These are phyloP conservation scores for Psilocybe mexicana DNA, from an alignment of 1,284 basidiomycete species.

Conservation along the genomic window DNA sequence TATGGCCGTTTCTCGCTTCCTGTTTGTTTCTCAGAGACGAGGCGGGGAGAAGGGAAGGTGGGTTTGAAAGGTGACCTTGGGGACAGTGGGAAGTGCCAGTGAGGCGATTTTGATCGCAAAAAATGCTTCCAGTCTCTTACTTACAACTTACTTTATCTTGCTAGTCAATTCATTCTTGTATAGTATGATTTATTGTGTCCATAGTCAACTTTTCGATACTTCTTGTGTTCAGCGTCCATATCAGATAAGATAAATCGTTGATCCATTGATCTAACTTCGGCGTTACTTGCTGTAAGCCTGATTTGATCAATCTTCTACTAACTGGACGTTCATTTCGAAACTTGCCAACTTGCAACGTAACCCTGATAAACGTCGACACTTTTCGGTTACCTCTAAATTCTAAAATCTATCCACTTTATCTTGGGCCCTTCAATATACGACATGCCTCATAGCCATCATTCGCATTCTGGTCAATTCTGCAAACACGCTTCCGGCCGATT, in stretches of 20 bases:
- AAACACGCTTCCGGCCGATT: slow-evolving; percentile 82
- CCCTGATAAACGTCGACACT: not conserved
- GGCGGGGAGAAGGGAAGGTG: slow-evolving; percentile 8
- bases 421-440: slow-evolving; percentile 29
- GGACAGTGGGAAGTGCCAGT: no score
- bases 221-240: not conserved
- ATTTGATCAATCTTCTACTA: not conserved
- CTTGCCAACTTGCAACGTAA: not conserved
- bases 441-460: slow-evolving; percentile 90
- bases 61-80: slow-evolving; percentile 1
- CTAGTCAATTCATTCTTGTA: not conserved
- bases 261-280: not conserved
- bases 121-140: not conserved
- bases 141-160: not conserved
- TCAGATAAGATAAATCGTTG: slow-evolving; percentile 9
- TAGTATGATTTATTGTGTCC: no score
- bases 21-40: slow-evolving; percentile 20
- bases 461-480: slow-evolving; percentile 97
- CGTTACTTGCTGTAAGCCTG: not conserved
- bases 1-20: slow-evolving; percentile 25
- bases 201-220: no score
- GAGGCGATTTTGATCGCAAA: not conserved
- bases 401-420: not conserved
- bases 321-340: not conserved
- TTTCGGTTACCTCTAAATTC: not conserved